Conservation (phyloP, 2,329 filamentous ascomycete species). For the Aureobasidium sp. region DNA sequence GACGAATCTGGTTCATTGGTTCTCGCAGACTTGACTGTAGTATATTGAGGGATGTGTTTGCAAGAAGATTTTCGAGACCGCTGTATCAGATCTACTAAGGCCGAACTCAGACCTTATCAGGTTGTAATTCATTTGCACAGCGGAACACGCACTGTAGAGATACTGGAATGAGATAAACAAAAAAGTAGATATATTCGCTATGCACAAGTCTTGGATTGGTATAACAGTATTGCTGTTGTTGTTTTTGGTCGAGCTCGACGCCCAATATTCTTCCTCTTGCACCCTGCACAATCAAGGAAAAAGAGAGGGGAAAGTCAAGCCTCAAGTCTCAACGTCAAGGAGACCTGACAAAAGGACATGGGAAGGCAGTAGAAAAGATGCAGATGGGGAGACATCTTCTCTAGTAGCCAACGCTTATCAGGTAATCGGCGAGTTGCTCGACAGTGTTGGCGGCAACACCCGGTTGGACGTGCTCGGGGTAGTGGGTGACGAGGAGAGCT, state of each 20-base stretch:
- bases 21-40: no score
- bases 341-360: constrained; percentile 5
- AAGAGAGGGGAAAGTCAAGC: constrained; percentile 4
- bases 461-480: constrained; percentile 77
- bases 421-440: constrained; percentile 88
- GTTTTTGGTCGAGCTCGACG: neutral
- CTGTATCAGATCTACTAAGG: no score
- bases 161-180: neutral
- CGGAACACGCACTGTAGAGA: no score
- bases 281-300: constrained; percentile 20
- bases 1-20: no score
- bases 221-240: constrained; percentile 8
- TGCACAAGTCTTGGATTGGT: constrained; percentile 18
- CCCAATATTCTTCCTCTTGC: constrained; percentile 8
- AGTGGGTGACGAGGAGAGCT: constrained; percentile 90
- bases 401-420: constrained; percentile 83
- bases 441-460: constrained; percentile 82
- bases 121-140: no score
- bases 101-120: no score
- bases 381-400: neutral
- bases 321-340: constrained; percentile 16
- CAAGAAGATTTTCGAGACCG: no score
- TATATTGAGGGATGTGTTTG: no score
- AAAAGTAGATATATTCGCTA: constrained; percentile 18
- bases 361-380: neutral